Evolutionary conservation across 805 yeast genomes (phyloP).

Genomic region (Komagataella populi): DNA sequence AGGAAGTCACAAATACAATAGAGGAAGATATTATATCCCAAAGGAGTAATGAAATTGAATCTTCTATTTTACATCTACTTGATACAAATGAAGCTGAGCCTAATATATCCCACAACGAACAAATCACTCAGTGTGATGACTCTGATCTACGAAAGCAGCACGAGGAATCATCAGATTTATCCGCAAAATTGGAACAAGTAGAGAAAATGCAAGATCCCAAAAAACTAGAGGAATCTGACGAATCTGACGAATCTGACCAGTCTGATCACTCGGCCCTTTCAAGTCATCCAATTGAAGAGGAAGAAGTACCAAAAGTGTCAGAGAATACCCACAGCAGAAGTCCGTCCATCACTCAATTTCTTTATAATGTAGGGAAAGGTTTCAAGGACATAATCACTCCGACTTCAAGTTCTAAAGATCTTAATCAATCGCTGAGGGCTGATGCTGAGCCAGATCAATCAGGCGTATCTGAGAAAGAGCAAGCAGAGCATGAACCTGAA

Average conservation of each 20-base stretch:
- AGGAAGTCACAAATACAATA: too few species aligned
- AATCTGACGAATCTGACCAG: not conserved
- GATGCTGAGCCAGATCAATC: not conserved
- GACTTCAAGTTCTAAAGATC: not conserved
- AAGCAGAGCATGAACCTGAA: not conserved
- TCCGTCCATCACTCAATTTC: not conserved
- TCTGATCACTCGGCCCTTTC: not conserved
- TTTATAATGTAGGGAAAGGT: not conserved
- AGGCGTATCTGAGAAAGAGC: not conserved
- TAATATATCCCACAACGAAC: not conserved
- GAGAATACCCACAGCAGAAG: not conserved
- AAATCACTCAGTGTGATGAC: not conserved
- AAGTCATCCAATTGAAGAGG: not conserved
- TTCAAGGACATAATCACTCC: not conserved
- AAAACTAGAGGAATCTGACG: not conserved
- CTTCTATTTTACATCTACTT: conserved; percentile 1
- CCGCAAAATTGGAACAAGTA: not conserved
- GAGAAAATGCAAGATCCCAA: not conserved
- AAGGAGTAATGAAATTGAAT: conserved; percentile 1
- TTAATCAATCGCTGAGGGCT: not conserved
- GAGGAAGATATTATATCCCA: not conserved
- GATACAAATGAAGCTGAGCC: not conserved
- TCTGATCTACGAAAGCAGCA: not conserved
- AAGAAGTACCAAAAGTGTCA: not conserved
- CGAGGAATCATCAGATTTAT: not conserved